These are phyloP conservation scores for Cercospora sojina DNA, from an alignment of 2,329 filamentous ascomycete species.

Conservation along the genomic window DNA sequence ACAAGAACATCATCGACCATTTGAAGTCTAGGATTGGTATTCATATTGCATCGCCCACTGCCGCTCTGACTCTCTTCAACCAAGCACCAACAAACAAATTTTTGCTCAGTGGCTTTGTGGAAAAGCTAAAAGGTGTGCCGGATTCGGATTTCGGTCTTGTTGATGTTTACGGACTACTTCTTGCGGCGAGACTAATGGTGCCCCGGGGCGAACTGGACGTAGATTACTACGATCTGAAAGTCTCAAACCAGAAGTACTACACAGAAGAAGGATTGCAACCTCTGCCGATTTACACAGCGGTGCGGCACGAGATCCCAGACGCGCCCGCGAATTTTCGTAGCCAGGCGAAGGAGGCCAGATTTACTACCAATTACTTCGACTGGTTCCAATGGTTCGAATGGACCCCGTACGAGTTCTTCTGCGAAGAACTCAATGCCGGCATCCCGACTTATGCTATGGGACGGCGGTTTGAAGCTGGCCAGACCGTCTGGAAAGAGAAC, in stretches of 20 bases:
- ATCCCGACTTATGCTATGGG: conserved; percentile 95
- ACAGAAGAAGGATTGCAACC: conserved; percentile 77
- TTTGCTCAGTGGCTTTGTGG: conserved; percentile 80
- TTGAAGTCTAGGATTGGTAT: conserved; percentile 79
- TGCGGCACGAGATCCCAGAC: conserved; percentile 88
- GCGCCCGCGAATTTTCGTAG: conserved; percentile 43
- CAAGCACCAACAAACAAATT: conserved; percentile 91
- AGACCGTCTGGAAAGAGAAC: conserved; percentile 61
- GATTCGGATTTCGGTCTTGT: conserved; percentile 84
- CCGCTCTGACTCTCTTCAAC: conserved; percentile 76
- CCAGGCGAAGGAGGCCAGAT: conserved; percentile 37
- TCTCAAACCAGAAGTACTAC: conserved; percentile 80
- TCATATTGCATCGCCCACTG: conserved; percentile 90
- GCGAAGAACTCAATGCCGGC: conserved; percentile 84
- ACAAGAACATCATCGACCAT: conserved; percentile 74
- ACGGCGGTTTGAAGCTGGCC: conserved; percentile 72
- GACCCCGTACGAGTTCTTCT: conserved; percentile 92
- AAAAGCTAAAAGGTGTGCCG: conserved; percentile 83
- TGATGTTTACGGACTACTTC: conserved; percentile 83
- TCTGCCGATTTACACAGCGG: conserved; percentile 91
- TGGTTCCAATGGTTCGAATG: conserved; percentile 99
- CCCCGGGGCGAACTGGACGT: conserved; percentile 80
- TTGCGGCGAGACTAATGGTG: conserved; percentile 81
- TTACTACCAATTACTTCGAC: conserved; percentile 50
- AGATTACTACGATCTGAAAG: conserved; percentile 76